Evolutionary conservation across 2,329 filamentous ascomycete genomes (phyloP).

Genomic region (Fusarium bactridioides): DNA sequence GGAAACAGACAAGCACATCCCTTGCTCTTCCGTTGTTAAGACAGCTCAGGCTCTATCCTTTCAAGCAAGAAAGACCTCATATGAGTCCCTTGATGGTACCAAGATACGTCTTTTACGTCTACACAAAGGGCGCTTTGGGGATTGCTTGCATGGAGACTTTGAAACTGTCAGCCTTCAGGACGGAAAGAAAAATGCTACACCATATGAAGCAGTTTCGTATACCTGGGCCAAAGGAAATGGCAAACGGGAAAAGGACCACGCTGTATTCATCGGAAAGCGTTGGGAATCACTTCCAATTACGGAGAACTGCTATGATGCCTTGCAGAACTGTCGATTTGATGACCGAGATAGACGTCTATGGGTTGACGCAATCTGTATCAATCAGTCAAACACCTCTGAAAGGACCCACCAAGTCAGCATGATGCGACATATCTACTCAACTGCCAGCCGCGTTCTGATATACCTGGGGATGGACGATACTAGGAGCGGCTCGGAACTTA

Average conservation of each 20-base stretch:
- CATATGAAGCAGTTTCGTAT: neutral
- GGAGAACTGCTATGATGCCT: neutral
- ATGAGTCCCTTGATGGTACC: neutral
- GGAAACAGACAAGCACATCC: fast-evolving
- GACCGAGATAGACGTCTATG: neutral
- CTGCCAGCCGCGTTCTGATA: neutral
- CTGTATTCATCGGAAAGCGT: neutral
- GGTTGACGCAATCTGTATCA: neutral
- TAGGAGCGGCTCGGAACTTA: fast-evolving
- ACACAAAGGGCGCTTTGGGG: neutral
- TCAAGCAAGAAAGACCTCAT: neutral
- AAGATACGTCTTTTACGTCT: neutral
- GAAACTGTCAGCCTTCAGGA: neutral
- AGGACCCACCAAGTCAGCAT: neutral
- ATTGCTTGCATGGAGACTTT: neutral
- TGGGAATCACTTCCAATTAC: neutral
- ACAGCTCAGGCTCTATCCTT: too few relatives aligned
- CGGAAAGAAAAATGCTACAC: fast-evolving
- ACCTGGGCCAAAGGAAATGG: neutral
- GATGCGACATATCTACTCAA: neutral
- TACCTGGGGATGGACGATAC: neutral
- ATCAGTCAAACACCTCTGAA: neutral
- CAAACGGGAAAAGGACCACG: neutral
- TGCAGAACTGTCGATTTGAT: neutral
- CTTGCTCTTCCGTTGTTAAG: neutral